Evolutionary conservation across 2,329 filamentous ascomycete species (phyloP).

Genomic region (Aureobasidium leucospermi): DNA sequence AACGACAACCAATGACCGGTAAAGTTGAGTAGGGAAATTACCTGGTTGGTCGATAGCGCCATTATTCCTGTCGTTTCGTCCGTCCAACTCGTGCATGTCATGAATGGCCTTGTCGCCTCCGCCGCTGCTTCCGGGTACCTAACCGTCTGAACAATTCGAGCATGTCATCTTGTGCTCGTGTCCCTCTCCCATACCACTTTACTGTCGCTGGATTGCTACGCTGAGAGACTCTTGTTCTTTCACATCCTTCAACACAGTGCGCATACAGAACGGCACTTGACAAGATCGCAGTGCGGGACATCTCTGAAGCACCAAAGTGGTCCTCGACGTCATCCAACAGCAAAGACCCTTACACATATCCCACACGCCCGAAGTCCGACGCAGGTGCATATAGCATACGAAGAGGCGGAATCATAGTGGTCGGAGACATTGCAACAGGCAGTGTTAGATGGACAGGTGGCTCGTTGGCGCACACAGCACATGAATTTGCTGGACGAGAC

Average conservation of each 20-base stretch:
- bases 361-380: not conserved
- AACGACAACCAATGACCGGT: not conserved
- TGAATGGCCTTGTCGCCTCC: constrained; percentile 3
- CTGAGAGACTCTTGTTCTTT: not conserved
- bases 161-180: not conserved
- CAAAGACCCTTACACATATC: not conserved
- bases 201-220: not conserved
- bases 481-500: constrained; percentile 11
- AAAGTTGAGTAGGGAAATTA: not conserved
- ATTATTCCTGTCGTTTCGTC: not conserved
- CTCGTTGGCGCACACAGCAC: not conserved
- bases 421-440: not conserved
- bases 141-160: not conserved
- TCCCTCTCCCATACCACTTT: not conserved
- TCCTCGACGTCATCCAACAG: constrained; percentile 11
- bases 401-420: not conserved
- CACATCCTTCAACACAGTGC: not conserved
- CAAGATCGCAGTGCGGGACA: not conserved
- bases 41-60: constrained; percentile 6
- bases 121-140: constrained; percentile 1
- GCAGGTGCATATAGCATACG: not conserved
- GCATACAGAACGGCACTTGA: not conserved
- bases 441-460: not conserved
- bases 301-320: not conserved
- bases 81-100: constrained; percentile 6